Conservation (phyloP, 495 filamentous ascomycete genomes). For the Evernia prunastri region DNA sequence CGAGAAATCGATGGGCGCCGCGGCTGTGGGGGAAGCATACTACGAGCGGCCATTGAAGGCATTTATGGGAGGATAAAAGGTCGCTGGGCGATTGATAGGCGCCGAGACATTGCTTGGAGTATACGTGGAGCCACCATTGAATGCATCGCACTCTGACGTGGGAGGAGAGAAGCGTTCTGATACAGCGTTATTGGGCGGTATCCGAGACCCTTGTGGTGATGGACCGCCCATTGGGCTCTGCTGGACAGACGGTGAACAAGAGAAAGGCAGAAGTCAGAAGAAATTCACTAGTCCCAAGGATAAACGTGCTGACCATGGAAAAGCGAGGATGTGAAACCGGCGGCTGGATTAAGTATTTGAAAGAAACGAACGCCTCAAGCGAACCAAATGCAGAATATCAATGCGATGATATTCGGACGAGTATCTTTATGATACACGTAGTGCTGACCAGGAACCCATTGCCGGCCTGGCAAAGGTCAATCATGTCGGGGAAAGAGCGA, state of each 20-base stretch:
- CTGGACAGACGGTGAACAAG: constrained; percentile 45
- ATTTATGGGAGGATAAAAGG: too few species aligned
- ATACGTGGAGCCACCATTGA: constrained; percentile 41
- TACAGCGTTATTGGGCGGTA: constrained; percentile 48
- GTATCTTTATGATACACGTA: constrained; percentile 47
- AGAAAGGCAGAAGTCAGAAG: neutral
- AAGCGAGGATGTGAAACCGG: neutral
- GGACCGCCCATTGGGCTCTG: constrained; percentile 52
- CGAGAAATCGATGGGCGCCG: too few species aligned
- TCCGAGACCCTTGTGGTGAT: constrained; percentile 42
- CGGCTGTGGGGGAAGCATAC: too few species aligned
- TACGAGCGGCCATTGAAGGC: too few species aligned
- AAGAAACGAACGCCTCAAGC: constrained; percentile 10
- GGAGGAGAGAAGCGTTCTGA: constrained; percentile 43
- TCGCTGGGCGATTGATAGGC: neutral
- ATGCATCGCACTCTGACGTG: constrained; percentile 35
- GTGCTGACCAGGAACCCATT: constrained; percentile 85
- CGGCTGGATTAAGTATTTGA: constrained; percentile 1
- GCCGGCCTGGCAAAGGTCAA: constrained; percentile 33
- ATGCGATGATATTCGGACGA: neutral
- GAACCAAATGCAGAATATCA: neutral
- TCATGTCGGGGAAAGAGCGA: neutral
- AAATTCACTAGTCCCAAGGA: neutral
- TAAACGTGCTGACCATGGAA: neutral
- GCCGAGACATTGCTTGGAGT: constrained; percentile 49